phyloP scores from a whole-genome alignment of 1,139 yeast species.

The Geotrichum restrictum region DNA sequence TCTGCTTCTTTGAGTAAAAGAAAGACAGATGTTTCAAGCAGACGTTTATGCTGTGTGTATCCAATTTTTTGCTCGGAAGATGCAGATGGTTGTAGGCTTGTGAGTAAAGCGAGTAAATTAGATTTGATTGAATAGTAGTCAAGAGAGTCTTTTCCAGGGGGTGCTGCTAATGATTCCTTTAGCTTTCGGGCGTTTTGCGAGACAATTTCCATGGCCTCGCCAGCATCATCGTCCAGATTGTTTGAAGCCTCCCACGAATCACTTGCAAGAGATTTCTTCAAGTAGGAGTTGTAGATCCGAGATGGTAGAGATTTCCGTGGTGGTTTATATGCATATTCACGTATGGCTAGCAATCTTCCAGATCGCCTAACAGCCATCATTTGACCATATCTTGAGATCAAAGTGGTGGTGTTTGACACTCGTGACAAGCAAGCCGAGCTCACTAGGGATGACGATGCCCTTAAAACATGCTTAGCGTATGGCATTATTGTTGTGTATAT shows the following conservation, averaged over 20 bases:
- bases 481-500: neutral
- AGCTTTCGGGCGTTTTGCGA: constrained; percentile 13
- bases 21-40: constrained; percentile 8
- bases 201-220: constrained; percentile 1
- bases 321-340: constrained; percentile 11
- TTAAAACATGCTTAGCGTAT: constrained; percentile 5
- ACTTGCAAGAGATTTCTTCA: constrained; percentile 19
- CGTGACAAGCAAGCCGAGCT: neutral
- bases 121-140: constrained; percentile 16
- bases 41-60: constrained; percentile 5
- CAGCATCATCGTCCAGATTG: constrained; percentile 2
- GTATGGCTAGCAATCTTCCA: neutral
- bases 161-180: constrained; percentile 20
- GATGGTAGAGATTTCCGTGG: constrained; percentile 15
- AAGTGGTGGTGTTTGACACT: neutral
- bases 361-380: too few relatives aligned
- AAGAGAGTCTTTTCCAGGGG: constrained; percentile 18
- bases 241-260: constrained; percentile 18
- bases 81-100: constrained; percentile 2
- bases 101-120: constrained; percentile 9
- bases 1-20: constrained; percentile 14
- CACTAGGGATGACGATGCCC: neutral
- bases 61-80: constrained; percentile 7
- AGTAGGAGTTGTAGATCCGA: constrained; percentile 13
- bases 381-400: neutral